Base-by-base conservation (phyloP, 148 eudicot species). In the Chenopodium formosanum region DNA sequence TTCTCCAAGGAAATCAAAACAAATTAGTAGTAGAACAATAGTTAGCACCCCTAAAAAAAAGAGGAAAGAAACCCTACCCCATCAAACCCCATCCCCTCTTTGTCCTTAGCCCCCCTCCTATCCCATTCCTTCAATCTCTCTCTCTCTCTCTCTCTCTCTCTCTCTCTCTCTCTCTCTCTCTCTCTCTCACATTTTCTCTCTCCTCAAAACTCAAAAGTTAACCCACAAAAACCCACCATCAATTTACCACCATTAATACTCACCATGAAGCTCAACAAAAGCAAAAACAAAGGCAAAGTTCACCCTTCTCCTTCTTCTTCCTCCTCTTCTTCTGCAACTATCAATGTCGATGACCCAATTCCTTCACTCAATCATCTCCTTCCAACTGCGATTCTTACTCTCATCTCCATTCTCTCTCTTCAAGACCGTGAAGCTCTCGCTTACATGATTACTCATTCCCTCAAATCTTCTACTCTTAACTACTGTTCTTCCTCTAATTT, bases 261-360 rank as follows among this genome's bases (percentile, higher is more conserved):
- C 0, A 13, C 4, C 25, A 76, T 37, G 50, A 58, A 62, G 46
- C 69, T 27, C 65, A 48, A 85, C 80, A 84, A 84, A 70, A n/a
- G 65, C 12, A 86, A 89, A 82, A 88, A 85, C 90, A 91, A 90
- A 84, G 97, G 97, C 76, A 93, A 93, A 88, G 89, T 93, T 14
- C 89, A 91, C 70, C 97, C 97, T 2, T 90, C 93, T 20, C 89
- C 90, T 7, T 77, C 90, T 8, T 44, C 87, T 1, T 81, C 88
- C 0, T 70, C 88, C 0, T 70, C 88, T 22, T 71, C 82, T 31
- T 48, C 85, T 23, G 13, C 70, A 13, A 47, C 37, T 83, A 4
- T 74, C 34, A 69, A 29, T 29, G 78, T 74, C 34, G 64, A 29
- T 29, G 78, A 83, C 53, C 81, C 83, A 40, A 37, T 77, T 1